phyloP scores from a whole-genome alignment of 1,139 yeast species.

The Suhomyces chickasaworum region DNA sequence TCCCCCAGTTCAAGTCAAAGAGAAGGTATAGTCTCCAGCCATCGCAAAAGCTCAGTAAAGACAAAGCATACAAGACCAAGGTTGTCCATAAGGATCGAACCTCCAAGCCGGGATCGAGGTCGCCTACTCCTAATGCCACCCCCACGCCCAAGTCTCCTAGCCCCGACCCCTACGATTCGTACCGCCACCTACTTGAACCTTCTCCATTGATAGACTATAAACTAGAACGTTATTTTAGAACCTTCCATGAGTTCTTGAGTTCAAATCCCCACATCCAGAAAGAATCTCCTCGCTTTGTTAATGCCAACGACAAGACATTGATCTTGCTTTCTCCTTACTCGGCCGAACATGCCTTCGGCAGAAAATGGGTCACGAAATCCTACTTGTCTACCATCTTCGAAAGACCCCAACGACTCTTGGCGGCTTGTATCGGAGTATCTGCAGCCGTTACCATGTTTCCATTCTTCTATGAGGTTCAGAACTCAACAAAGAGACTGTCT shows the following conservation, averaged over 20 bases:
- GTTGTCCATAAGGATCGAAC: conserved; percentile 2
- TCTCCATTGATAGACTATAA: conserved; percentile 38
- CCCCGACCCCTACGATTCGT: conserved; percentile 11
- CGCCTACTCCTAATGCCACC: too few species aligned
- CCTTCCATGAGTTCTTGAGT: conserved; percentile 50
- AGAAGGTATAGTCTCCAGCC: conserved; percentile 36
- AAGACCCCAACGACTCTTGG: conserved; percentile 78
- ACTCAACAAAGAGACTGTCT: conserved; percentile 50
- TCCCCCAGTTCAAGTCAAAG: conserved; percentile 41
- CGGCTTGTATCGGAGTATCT: conserved; percentile 75
- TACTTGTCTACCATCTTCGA: conserved; percentile 76
- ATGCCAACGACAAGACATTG: conserved; percentile 52
- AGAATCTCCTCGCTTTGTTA: conserved; percentile 50
- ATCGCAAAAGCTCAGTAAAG: conserved; percentile 11
- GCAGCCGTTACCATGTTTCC: conserved; percentile 77
- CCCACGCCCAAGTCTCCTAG: conserved; percentile 10
- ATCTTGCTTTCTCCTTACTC: conserved; percentile 61
- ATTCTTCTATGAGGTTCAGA: conserved; percentile 53
- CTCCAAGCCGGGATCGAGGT: conserved; percentile 15
- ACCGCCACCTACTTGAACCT: conserved; percentile 23
- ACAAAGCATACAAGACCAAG: conserved; percentile 8
- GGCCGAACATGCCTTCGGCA: conserved; percentile 68
- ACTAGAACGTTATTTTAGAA: conserved; percentile 41
- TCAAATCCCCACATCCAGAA: conserved; percentile 58
- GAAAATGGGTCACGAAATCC: conserved; percentile 74